phyloP scores from a whole-genome alignment of 306 rosid species.

The Quercus robur region DNA sequence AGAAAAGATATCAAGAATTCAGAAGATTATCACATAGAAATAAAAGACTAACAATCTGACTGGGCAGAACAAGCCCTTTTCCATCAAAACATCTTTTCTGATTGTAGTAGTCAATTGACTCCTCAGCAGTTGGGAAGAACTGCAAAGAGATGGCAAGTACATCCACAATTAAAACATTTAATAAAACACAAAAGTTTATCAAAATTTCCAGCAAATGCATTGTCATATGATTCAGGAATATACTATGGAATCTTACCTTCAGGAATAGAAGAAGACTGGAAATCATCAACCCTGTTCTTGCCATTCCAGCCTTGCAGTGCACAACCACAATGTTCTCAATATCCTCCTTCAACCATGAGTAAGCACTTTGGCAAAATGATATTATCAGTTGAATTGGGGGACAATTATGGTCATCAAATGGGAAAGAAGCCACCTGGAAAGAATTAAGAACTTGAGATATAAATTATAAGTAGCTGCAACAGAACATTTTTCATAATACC shows the following conservation, averaged over 20 bases:
- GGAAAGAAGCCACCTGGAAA: slow-evolving; percentile 87
- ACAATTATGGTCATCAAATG: slow-evolving; percentile 95
- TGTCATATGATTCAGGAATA: slow-evolving; percentile 17
- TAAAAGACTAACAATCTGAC: slow-evolving; percentile 87
- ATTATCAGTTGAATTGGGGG: slow-evolving; percentile 81
- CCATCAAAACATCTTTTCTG: slow-evolving; percentile 95
- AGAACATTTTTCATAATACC: not conserved
- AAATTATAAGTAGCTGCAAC: slow-evolving; percentile 16
- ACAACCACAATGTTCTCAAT: slow-evolving; percentile 97
- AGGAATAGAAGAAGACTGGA: slow-evolving; percentile 91
- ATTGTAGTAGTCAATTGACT: slow-evolving; percentile 94
- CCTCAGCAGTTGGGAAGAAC: slow-evolving; percentile 99
- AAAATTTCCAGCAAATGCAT: slow-evolving; percentile 14
- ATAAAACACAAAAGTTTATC: slow-evolving; percentile 1
- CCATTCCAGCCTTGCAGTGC: slow-evolving; percentile 99
- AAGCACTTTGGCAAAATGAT: slow-evolving; percentile 94
- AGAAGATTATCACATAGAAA: slow-evolving; percentile 18
- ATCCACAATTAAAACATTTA: slow-evolving; percentile 13
- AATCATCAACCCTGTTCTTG: slow-evolving; percentile 97
- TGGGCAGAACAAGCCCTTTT: slow-evolving; percentile 90
- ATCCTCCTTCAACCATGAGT: slow-evolving; percentile 95
- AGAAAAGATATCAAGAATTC: slow-evolving; percentile 13
- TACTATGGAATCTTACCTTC: slow-evolving; percentile 47
- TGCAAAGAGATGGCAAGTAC: slow-evolving; percentile 29
- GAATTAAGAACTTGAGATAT: slow-evolving; percentile 24